Conservation (phyloP, 2,329 filamentous ascomycete genomes). For the Colletotrichum kahawae region DNA sequence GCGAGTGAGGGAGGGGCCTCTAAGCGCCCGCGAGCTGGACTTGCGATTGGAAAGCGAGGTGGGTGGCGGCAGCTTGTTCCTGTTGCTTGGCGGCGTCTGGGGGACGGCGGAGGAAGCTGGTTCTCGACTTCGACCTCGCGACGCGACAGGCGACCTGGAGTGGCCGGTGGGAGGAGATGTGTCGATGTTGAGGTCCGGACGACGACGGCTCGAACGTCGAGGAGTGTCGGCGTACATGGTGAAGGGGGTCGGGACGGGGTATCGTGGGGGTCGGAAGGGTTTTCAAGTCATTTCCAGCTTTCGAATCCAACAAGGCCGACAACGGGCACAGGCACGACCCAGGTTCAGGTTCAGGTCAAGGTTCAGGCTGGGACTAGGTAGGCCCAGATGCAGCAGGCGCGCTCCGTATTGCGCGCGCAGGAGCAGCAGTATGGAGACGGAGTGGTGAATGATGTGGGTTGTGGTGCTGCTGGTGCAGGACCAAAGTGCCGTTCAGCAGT, state of each 20-base stretch:
- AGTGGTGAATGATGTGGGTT: not conserved
- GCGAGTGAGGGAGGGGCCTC: constrained; percentile 26
- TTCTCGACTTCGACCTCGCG: not conserved
- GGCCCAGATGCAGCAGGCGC: not conserved
- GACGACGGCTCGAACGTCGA: constrained; percentile 22
- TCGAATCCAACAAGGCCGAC: not conserved
- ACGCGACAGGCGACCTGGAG: constrained; percentile 5
- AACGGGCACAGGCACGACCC: not conserved
- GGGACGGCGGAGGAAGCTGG: not conserved
- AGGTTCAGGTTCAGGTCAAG: not conserved
- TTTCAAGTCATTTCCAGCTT: constrained; percentile 21
- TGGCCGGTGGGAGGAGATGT: constrained; percentile 10
- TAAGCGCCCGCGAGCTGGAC: constrained; percentile 37
- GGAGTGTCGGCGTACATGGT: constrained; percentile 18
- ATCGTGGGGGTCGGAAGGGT: constrained; percentile 15
- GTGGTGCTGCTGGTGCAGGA: not conserved
- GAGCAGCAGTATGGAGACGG: not conserved
- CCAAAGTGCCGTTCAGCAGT: not conserved
- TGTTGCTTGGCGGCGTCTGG: constrained; percentile 18
- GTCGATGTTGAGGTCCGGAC: constrained; percentile 26
- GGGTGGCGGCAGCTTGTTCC: constrained; percentile 9
- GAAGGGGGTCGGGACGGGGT: not conserved
- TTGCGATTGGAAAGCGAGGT: constrained; percentile 25
- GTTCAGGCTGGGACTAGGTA: not conserved
- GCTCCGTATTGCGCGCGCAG: not conserved